A percentile compares a stretch with the other conserved stretches of the same genome.
Conservation (phyloP, 495 filamentous ascomycete genomes). For the Hyaloscypha variabilis region DNA sequence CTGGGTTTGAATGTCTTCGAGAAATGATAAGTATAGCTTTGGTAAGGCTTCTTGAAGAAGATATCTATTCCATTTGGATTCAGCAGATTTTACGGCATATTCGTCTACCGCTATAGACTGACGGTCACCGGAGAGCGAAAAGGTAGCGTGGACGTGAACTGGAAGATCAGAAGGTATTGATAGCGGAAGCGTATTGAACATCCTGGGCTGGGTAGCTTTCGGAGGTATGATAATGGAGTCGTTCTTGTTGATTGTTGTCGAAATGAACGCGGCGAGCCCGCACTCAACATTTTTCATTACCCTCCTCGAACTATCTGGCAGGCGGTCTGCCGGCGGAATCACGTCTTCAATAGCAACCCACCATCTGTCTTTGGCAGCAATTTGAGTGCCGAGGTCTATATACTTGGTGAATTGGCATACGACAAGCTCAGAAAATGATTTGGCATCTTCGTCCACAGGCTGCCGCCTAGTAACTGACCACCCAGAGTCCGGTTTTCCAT, state of each 20-base stretch:
- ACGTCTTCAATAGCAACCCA: too few species aligned
- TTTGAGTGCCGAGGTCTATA: too few species aligned
- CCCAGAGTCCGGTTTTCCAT: constrained; percentile 8
- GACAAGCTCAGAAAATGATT: too few species aligned
- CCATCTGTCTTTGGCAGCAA: too few species aligned
- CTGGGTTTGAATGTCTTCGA: constrained; percentile 33
- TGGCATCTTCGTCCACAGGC: too few species aligned
- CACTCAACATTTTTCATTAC: constrained; percentile 38
- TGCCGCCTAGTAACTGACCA: constrained; percentile 25
- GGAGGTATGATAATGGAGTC: not conserved
- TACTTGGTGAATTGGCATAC: too few species aligned
- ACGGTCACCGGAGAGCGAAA: constrained; percentile 38
- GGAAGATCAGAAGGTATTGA: constrained; percentile 33
- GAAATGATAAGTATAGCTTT: constrained; percentile 38
- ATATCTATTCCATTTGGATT: constrained; percentile 42
- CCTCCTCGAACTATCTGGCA: too few species aligned
- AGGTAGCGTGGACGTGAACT: constrained; percentile 35
- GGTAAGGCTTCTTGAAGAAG: constrained; percentile 37
- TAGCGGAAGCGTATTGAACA: constrained; percentile 41
- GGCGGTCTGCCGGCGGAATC: too few species aligned
- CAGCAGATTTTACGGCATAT: constrained; percentile 16
- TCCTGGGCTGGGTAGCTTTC: constrained; percentile 22
- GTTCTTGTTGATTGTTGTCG: not conserved
- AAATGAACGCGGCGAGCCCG: constrained; percentile 38
- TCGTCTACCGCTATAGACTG: constrained; percentile 35